Base-by-base conservation (phyloP, 2,329 filamentous ascomycete genomes). In the Claviceps purpurea region DNA sequence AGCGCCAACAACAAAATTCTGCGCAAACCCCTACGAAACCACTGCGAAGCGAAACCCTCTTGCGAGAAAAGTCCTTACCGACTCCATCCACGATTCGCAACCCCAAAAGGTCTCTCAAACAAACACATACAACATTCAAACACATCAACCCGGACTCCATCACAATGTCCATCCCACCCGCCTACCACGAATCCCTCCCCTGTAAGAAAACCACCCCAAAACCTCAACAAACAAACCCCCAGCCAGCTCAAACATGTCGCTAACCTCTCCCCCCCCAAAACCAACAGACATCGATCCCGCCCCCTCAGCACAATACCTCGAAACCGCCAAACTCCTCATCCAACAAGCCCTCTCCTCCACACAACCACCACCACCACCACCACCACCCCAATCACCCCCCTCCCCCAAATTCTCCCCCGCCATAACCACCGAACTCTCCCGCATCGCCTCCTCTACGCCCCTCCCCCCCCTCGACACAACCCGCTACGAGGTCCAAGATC, bases 401-500 rank as follows among this genome's bases (percentile, higher is more conserved):
- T 8, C 34, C 11, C 22, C 37, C 6, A 40, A 40, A 10, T 37
- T 37, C 39, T 42, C 48, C n/a, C 8, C 47, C 6, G 16, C 10
- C 24, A 20, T 34, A 4, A 4, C 16, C 39, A 4, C 39, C 4
- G 47, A 49, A 34, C 16, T 43, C n/a, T 16, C 53, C 20, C 85
- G 88, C 57, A 74, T 90, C 54, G 72, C 79, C 45, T 55, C 59
- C 30, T 51, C 58, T 1, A 50, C 56, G 4, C 63, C 74, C n/a
- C 73, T 76, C 49, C 49, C 63, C n/a, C 77, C 82, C 1, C 70
- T 87, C 52, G 86, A 95, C 66, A 73, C 89, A 18, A 72, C 78
- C 44, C 88, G 90, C 59, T 97, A 97, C 77, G 87, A 95, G 69
- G 79, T 83, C 2, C 80, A 82, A 50, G 79, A 87, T 20, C 38